phyloP scores from a whole-genome alignment of 495 filamentous ascomycete species.

The Tuber borchii region DNA sequence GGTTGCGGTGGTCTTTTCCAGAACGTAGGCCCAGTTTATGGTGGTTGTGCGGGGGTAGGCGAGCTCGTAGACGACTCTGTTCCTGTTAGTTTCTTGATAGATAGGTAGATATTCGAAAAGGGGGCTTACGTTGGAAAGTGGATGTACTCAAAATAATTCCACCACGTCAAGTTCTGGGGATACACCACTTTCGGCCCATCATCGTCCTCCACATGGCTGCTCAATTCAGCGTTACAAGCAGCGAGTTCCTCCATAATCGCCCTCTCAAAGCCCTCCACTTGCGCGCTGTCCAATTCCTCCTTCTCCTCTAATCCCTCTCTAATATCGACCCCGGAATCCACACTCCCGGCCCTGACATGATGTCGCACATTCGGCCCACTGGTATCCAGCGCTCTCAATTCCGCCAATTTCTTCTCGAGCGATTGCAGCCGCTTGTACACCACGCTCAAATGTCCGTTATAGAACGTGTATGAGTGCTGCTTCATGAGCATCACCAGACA shows the following conservation, averaged over 20 bases:
- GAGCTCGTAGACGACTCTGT: slow-evolving; percentile 61
- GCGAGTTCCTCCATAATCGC: slow-evolving; percentile 59
- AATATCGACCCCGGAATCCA: slow-evolving; percentile 10
- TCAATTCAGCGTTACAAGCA: slow-evolving; percentile 57
- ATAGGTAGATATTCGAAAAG: neutral
- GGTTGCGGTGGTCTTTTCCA: slow-evolving; percentile 60
- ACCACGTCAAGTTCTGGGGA: slow-evolving; percentile 59
- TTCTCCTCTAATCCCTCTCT: neutral
- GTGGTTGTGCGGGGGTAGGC: slow-evolving; percentile 63
- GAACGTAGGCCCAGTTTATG: slow-evolving; percentile 65
- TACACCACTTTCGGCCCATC: slow-evolving; percentile 48
- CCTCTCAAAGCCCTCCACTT: slow-evolving; percentile 54
- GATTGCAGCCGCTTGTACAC: slow-evolving; percentile 44
- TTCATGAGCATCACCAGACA: slow-evolving; percentile 70
- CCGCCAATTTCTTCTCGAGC: slow-evolving; percentile 5
- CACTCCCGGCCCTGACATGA: neutral
- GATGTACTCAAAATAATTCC: slow-evolving; percentile 64
- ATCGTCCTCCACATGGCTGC: slow-evolving; percentile 44
- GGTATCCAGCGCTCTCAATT: neutral
- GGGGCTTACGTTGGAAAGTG: slow-evolving; percentile 56
- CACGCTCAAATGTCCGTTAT: slow-evolving; percentile 65
- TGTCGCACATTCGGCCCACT: slow-evolving; percentile 11
- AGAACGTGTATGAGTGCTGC: slow-evolving; percentile 68
- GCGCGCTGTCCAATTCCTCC: slow-evolving; percentile 51
- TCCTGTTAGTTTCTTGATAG: slow-evolving; percentile 3